Evolutionary conservation across 164 flowering plant genomes (phyloP).

Genomic region (Vitis riparia): DNA sequence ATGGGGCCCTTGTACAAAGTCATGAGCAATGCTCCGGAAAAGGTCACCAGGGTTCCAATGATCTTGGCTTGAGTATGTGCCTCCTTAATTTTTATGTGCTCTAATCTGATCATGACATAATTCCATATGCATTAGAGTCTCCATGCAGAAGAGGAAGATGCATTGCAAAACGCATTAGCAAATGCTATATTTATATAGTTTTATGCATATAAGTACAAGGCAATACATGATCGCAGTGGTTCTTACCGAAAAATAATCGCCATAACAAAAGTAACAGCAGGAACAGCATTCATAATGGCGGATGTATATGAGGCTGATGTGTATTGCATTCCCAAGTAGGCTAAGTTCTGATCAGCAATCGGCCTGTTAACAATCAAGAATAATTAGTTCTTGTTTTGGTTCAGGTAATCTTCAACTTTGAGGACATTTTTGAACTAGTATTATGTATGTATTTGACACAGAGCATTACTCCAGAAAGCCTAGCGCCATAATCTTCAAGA

Average conservation of each 20-base stretch:
- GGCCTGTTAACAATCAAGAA: slow-evolving; percentile 27
- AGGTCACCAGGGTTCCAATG: slow-evolving; percentile 43
- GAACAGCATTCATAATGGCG: slow-evolving; percentile 48
- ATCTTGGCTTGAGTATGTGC: slow-evolving; percentile 38
- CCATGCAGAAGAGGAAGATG: no score
- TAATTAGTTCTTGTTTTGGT: no score
- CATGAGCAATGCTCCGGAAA: slow-evolving; percentile 50
- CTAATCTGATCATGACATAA: slow-evolving; percentile 24
- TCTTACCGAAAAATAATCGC: slow-evolving; percentile 37
- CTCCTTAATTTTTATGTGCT: slow-evolving; percentile 34
- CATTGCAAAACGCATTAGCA: no score
- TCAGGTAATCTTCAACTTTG: no score
- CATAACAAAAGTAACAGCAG: slow-evolving; percentile 44
- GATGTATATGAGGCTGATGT: slow-evolving; percentile 50
- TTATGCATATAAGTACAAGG: no score
- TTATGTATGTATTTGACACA: neutral
- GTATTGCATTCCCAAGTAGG: slow-evolving; percentile 50
- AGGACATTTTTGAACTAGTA: no score
- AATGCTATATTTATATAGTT: no score
- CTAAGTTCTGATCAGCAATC: slow-evolving; percentile 47
- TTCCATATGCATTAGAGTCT: neutral
- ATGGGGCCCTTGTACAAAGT: slow-evolving; percentile 49
- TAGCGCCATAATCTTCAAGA: slow-evolving; percentile 29
- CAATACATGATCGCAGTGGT: neutral
- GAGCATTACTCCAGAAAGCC: slow-evolving; percentile 41